Evolutionary conservation across 2,329 filamentous ascomycete species (phyloP).

Genomic region (Fusarium luffae): DNA sequence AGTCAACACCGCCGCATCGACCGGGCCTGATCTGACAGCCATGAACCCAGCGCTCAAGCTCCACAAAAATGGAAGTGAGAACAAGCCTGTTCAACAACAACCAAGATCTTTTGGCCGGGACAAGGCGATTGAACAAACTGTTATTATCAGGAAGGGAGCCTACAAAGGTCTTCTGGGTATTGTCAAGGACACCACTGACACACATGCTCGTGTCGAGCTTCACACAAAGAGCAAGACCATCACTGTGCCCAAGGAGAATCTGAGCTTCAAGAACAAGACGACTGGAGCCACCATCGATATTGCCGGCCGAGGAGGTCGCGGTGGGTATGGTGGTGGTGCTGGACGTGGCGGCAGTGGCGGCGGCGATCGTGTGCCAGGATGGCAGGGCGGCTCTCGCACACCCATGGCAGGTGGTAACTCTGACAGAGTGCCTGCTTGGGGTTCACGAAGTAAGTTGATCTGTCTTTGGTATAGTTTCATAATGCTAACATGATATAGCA

Average conservation of each 20-base stretch:
- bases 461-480: not conserved
- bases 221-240: constrained; percentile 95
- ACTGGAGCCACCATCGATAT: constrained; percentile 84
- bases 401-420: constrained; percentile 69
- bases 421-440: constrained; percentile 83
- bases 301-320: constrained; percentile 62
- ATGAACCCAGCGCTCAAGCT: constrained; percentile 93
- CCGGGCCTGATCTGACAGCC: constrained; percentile 82
- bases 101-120: constrained; percentile 84
- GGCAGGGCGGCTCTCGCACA: constrained; percentile 75
- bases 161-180: constrained; percentile 95
- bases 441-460: constrained; percentile 70
- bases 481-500: constrained; percentile 54
- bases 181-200: constrained; percentile 92
- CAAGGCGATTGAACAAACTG: constrained; percentile 87
- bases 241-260: constrained; percentile 80
- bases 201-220: constrained; percentile 87
- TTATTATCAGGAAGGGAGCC: constrained; percentile 85
- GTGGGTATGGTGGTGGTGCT: constrained; percentile 55
- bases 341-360: constrained; percentile 60
- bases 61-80: constrained; percentile 67
- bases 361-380: constrained; percentile 62
- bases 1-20: constrained; percentile 64
- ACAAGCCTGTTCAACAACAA: constrained; percentile 70
- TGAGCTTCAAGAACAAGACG: constrained; percentile 87